Evolutionary conservation across 768 basidiomycete species (phyloP), one percentile per base, ranked within the genome.

Genomic region (Agaricus bisporus): DNA sequence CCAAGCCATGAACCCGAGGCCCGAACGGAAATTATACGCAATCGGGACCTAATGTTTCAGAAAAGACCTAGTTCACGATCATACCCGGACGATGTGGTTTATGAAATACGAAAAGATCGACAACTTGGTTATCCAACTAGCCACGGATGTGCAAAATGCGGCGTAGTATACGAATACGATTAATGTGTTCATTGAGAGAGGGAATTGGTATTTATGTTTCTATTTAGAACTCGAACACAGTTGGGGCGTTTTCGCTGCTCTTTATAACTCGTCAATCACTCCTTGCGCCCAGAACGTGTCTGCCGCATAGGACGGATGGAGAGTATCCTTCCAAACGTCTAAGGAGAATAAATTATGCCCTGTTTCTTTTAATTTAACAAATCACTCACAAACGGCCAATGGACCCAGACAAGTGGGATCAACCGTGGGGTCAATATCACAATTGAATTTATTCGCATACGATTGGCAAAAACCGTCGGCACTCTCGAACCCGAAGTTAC

Each of bases 291-390:
- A 63, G 18, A 61, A 49, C 2, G 43, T 52, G 52, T 63, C 63
- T 18, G 59, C 52, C 17, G 55, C 59, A 46, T 52, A 59, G 3
- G 60, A 56, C 5, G 63, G 63, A 39, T 63, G 63, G 15, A 63
- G 55, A 4, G 43, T 46, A 37, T 63, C 59, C 48, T 60, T 60
- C 63, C 63, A 63, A 11, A 63, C 56, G 49, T 63, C 63, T 63
- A 18, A 14, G 7, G 17, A 48, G 39, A 8, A 10, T 22, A n/a
- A 20, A 41, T 20, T 29, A 15, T 20, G 3, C 26, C 7, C 17
- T 12, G 9, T n/a, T 5, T 20, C 11, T 7, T 15, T 12, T 5
- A 25, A 17, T 17, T 28, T 2, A 41, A 14, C 38, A 32, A 32
- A 20, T 38, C 14, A 57, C 57, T 51, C 36, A 58, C 57, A 58